phyloP scores from a whole-genome alignment of 177 flowering plant species.

The Telopea speciosissima region DNA sequence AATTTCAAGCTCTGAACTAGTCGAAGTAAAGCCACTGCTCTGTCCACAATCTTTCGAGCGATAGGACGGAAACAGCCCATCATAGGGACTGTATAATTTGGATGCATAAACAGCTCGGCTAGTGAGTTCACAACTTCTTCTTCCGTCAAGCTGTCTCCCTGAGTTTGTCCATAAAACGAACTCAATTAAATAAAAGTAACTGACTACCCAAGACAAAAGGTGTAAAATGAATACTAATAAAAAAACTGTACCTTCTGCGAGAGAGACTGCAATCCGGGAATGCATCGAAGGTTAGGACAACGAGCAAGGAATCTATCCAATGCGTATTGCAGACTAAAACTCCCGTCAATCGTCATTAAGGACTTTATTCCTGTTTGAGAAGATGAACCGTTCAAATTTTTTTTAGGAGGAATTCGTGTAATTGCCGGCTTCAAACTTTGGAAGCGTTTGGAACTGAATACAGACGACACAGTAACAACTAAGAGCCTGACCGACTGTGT shows the following conservation, averaged over 20 bases:
- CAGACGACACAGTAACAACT: too few relatives aligned
- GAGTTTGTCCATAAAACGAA: conserved; percentile 12
- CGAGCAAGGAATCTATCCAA: conserved; percentile 53
- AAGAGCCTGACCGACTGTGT: neutral
- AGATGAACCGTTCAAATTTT: neutral
- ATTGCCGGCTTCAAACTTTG: neutral
- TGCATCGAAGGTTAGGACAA: conserved; percentile 37
- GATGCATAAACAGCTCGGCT: conserved; percentile 56
- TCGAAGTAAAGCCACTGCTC: conserved; percentile 44
- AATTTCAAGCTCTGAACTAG: conserved; percentile 40
- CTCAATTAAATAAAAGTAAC: neutral
- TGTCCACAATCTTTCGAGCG: conserved; percentile 43
- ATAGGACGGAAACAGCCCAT: conserved; percentile 76
- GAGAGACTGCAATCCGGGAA: conserved; percentile 24
- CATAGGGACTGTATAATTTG: conserved; percentile 61
- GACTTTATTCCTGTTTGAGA: neutral
- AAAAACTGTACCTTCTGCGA: conserved; percentile 36
- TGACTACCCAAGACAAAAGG: too few relatives aligned
- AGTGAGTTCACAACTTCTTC: conserved; percentile 53
- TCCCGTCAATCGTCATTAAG: conserved; percentile 59
- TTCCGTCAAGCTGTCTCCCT: conserved; percentile 47
- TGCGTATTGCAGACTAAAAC: conserved; percentile 38
- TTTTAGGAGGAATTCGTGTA: neutral
- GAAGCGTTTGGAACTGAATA: neutral
- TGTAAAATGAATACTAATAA: neutral